phyloP scores from a whole-genome alignment of 164 flowering plant genomes.

The Litsea cubeba region DNA sequence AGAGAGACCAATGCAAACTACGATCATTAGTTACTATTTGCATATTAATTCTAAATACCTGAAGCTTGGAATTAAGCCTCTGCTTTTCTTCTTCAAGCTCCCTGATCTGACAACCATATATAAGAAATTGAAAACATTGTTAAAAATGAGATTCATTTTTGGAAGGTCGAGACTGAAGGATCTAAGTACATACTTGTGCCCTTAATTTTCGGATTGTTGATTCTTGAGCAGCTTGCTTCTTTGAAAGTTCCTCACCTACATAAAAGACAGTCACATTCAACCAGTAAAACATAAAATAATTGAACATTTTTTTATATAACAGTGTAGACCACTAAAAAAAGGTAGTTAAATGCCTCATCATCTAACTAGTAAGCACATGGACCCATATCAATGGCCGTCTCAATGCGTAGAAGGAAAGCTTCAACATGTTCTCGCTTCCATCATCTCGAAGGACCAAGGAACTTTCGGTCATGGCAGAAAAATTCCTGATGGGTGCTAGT shows the following conservation, averaged over 20 bases:
- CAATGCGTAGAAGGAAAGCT: too few relatives aligned
- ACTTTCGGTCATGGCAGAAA: too few relatives aligned
- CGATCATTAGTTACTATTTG: neutral
- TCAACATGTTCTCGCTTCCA: too few relatives aligned
- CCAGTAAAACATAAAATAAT: neutral
- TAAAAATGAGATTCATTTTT: neutral
- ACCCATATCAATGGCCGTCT: too few relatives aligned
- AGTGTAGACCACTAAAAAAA: too few relatives aligned
- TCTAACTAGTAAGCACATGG: too few relatives aligned
- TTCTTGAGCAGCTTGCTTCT: slow-evolving; percentile 99
- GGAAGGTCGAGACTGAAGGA: slow-evolving; percentile 1
- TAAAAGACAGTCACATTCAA: slow-evolving; percentile 8
- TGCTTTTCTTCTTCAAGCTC: slow-evolving; percentile 99
- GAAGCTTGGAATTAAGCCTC: slow-evolving; percentile 78
- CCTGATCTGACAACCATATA: slow-evolving; percentile 67
- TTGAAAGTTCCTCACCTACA: slow-evolving; percentile 96
- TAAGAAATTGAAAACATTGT: neutral
- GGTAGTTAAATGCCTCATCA: too few relatives aligned
- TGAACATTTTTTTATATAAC: too few relatives aligned
- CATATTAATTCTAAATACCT: slow-evolving; percentile 44
- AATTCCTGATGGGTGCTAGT: too few relatives aligned
- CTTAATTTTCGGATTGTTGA: slow-evolving; percentile 80
- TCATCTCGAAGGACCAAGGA: too few relatives aligned
- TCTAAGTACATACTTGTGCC: slow-evolving; percentile 67
- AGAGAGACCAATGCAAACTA: neutral